Percentiles rank a stretch among this genome's conserved stretches.
phyloP scores from a whole-genome alignment of 192 early-diverging fungal species.

The Entomortierella beljakovae region DNA sequence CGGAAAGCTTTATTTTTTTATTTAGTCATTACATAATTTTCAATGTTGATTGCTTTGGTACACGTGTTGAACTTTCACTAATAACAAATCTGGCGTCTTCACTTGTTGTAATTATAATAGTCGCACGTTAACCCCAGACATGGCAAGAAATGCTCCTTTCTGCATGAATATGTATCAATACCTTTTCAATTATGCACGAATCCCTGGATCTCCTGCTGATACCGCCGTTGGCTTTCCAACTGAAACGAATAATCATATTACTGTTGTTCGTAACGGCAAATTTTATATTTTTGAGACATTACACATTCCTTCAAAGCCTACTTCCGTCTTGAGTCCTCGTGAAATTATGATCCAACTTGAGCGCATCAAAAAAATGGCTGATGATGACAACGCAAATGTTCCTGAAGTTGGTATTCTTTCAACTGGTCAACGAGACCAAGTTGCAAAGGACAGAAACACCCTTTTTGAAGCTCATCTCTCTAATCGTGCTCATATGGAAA shows the following conservation, averaged over 20 bases:
- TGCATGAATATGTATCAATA: constrained; percentile 89
- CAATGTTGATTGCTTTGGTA: not conserved
- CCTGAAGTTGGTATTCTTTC: constrained; percentile 71
- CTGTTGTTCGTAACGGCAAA: constrained; percentile 80
- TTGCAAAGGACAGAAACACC: constrained; percentile 64
- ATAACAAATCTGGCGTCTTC: not conserved
- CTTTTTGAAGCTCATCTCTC: constrained; percentile 67
- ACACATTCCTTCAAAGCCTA: constrained; percentile 55
- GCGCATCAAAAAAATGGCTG: constrained; percentile 72
- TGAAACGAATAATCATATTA: constrained; percentile 75
- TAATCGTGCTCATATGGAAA: constrained; percentile 71
- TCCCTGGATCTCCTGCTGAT: constrained; percentile 75
- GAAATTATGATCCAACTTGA: constrained; percentile 71
- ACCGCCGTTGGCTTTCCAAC: constrained; percentile 70
- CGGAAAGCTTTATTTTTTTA: constrained; percentile 9
- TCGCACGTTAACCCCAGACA: constrained; percentile 76
- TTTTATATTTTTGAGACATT: constrained; percentile 77
- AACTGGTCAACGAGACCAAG: constrained; percentile 64
- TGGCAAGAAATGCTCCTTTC: constrained; percentile 73
- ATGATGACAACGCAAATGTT: constrained; percentile 55
- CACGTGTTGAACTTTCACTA: not conserved
- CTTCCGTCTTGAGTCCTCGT: constrained; percentile 42
- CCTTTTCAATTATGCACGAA: constrained; percentile 85
- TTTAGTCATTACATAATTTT: not conserved
- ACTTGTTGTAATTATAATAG: constrained; percentile 49